Conservation (phyloP, 108 stramenopile genomes). For the Cylindrotheca fusiformis region DNA sequence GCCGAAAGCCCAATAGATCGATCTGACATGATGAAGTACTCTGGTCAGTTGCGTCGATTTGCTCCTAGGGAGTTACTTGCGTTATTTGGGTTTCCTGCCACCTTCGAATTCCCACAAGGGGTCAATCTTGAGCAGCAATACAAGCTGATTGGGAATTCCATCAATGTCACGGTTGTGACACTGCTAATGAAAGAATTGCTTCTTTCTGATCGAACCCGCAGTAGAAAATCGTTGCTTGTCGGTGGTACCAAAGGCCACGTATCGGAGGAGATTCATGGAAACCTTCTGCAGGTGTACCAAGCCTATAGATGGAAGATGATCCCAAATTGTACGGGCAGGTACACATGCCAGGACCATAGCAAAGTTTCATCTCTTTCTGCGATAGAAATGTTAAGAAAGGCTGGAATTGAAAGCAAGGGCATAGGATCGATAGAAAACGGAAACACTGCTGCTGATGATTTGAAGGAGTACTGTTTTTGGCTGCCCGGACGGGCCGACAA, state of each 20-base stretch:
- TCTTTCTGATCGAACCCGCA: background rate
- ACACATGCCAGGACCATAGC: constrained; percentile 45
- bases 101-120: constrained; percentile 29
- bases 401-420: constrained; percentile 5
- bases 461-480: constrained; percentile 11
- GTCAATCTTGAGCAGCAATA: constrained; percentile 40
- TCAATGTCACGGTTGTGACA: constrained; percentile 44
- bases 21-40: constrained; percentile 32
- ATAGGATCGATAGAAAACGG: background rate
- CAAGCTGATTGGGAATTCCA: constrained; percentile 52
- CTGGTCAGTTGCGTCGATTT: constrained; percentile 32
- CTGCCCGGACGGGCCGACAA: constrained; percentile 30
- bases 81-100: constrained; percentile 44
- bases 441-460: background rate
- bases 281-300: constrained; percentile 34
- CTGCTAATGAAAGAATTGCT: constrained; percentile 22
- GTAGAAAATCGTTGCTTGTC: constrained; percentile 1
- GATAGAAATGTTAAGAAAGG: constrained; percentile 19
- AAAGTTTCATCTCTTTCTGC: constrained; percentile 27
- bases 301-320: constrained; percentile 45
- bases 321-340: constrained; percentile 50
- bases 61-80: constrained; percentile 39
- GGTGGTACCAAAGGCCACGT: constrained; percentile 48
- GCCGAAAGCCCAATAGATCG: constrained; percentile 19
- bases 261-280: constrained; percentile 30